Percentiles rank a stretch among this genome's conserved stretches.
Conservation (phyloP, 2,329 filamentous ascomycete species). For the Hyphodiscus sp. region DNA sequence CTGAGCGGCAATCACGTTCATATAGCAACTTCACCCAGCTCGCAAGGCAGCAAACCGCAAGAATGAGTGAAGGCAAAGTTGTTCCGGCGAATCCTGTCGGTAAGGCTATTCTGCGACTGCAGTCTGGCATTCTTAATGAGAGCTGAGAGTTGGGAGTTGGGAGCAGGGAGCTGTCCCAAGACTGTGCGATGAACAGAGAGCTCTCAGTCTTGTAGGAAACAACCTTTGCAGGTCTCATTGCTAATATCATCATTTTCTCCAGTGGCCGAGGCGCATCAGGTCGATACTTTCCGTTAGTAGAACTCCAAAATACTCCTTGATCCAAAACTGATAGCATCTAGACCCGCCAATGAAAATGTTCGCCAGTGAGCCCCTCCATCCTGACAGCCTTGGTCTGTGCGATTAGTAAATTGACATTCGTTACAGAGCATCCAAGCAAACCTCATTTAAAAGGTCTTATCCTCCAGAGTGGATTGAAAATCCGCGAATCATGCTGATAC, state of each 20-base stretch:
- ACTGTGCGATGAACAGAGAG: too few relatives aligned
- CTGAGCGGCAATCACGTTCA: too few relatives aligned
- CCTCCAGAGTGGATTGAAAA: not conserved
- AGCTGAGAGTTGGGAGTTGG: too few relatives aligned
- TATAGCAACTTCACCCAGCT: too few relatives aligned
- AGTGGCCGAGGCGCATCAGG: conserved; percentile 68
- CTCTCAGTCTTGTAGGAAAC: too few relatives aligned
- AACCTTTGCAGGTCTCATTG: too few relatives aligned
- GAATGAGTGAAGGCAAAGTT: not conserved
- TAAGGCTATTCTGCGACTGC: too few relatives aligned
- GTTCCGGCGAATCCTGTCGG: too few relatives aligned
- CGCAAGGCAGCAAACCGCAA: not conserved
- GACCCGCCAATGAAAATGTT: conserved; percentile 62
- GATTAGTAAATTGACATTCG: conserved; percentile 26
- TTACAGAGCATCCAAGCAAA: conserved; percentile 60
- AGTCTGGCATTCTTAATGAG: too few relatives aligned
- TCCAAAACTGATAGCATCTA: conserved; percentile 30
- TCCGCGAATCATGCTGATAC: not conserved
- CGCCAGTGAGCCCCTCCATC: conserved; percentile 46
- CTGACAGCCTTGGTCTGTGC: not conserved
- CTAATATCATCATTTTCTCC: too few relatives aligned
- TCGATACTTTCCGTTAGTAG: conserved; percentile 64
- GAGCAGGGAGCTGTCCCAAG: too few relatives aligned
- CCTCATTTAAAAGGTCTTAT: conserved; percentile 60
- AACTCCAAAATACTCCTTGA: not conserved